Percentiles rank a stretch among this genome's conserved stretches.
Evolutionary conservation across 2,329 filamentous ascomycete species (phyloP).

Genomic region (Cladosporium sp.): DNA sequence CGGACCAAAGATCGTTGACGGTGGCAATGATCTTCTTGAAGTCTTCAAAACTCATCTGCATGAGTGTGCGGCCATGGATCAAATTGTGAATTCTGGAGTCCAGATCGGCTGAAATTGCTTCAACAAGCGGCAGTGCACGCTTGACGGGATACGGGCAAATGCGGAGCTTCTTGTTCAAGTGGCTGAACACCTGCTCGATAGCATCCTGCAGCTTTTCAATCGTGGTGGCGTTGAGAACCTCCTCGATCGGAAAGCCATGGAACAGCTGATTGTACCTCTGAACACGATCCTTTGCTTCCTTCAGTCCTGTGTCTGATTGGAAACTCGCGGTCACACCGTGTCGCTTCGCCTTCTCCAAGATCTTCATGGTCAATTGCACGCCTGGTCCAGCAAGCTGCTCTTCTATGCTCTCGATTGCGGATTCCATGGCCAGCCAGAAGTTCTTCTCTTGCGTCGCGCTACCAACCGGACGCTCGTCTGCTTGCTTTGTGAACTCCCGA

Average conservation of each 20-base stretch:
- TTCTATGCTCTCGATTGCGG: constrained; percentile 85
- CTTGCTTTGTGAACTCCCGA: constrained; percentile 90
- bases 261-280: constrained; percentile 99
- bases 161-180: constrained; percentile 96
- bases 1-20: constrained; percentile 77
- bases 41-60: constrained; percentile 86
- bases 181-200: constrained; percentile 79
- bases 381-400: constrained; percentile 81
- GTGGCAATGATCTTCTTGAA: constrained; percentile 80
- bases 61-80: constrained; percentile 77
- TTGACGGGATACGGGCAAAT: constrained; percentile 94
- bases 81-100: constrained; percentile 80
- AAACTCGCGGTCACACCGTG: constrained; percentile 98
- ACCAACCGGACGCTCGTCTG: constrained; percentile 68
- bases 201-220: constrained; percentile 84
- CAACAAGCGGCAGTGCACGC: constrained; percentile 85
- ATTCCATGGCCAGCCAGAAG: constrained; percentile 98
- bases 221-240: constrained; percentile 86
- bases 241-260: constrained; percentile 94
- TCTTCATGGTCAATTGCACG: constrained; percentile 84
- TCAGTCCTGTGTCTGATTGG: constrained; percentile 87
- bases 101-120: constrained; percentile 90
- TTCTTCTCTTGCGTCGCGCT: constrained; percentile 97
- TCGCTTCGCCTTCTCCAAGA: constrained; percentile 92
- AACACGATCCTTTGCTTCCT: constrained; percentile 91